Evolutionary conservation across 805 yeast genomes (phyloP), one percentile per base, ranked within the genome.

Genomic region (Ogataea henricii): DNA sequence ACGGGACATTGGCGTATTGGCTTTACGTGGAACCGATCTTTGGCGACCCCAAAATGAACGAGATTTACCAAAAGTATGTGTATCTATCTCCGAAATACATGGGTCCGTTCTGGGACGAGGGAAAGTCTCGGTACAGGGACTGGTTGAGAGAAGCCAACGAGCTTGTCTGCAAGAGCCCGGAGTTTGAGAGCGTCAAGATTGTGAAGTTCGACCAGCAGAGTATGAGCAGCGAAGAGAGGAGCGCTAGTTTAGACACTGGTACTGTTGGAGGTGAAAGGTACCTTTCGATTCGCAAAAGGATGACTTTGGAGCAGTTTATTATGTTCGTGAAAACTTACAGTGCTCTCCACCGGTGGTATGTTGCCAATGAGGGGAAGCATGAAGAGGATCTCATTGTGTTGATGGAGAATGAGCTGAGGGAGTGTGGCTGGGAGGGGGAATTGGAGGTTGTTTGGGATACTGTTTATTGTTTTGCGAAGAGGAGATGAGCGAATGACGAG

Each of bases 1-100:
- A 47, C 21, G 96, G 94, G 1, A 83, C 90, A 0, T 59, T 89
- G 40, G 87, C 90, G 0, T 77, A 79, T 51, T 88, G 91, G 90
- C 80, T 87, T 14, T 89, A 89, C 60, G 76, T 76, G 30, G 94
- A 88, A 55, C 85, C 87, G 0, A 71, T 78, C 1, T 77, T 54
- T 69, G 74, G 65, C 4, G 68, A 63, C 52, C 80, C 82, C 1
- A 68, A 67, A 22, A 82, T 87, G 1, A 81, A 83, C 48, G 68
- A 72, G 35, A 60, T 83, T 3, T 72, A 78, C 29, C 57, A 67
- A 25, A 76, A 81, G 23, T 79, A 77, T 56, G 70, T 78, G 10
- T 82, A 82, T 55, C 73, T 66, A 7, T 79, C 78, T 39, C 61
- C 62, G 2, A 52, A 69, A 25, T 79, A 62, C 52, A 74, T 79